These are phyloP conservation scores for Zygosaccharomyces sapae DNA, from an alignment of 1,139 yeast genomes.

Conservation along the genomic window DNA sequence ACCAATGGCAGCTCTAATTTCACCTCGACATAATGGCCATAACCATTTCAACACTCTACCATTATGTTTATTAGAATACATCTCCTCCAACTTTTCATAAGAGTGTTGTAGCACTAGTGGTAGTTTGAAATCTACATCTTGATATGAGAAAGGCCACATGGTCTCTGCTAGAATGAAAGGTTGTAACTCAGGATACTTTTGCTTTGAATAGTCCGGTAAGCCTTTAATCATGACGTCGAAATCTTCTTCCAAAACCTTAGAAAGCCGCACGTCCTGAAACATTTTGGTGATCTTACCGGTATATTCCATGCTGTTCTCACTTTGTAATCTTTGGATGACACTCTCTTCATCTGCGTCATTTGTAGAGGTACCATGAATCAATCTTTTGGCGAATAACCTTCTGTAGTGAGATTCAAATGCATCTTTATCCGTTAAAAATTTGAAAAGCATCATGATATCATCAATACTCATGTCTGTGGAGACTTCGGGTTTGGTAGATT, in stretches of 20 bases:
- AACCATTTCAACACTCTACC: slow-evolving; percentile 94
- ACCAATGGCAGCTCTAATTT: slow-evolving; percentile 78
- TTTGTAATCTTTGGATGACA: slow-evolving; percentile 81
- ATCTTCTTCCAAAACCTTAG: slow-evolving; percentile 67
- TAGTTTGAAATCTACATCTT: slow-evolving; percentile 47
- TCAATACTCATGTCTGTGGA: slow-evolving; percentile 66
- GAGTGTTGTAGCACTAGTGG: slow-evolving; percentile 64
- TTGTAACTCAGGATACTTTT: slow-evolving; percentile 56
- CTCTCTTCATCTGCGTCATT: slow-evolving; percentile 82
- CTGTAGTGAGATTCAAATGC: slow-evolving; percentile 92
- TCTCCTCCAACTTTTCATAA: slow-evolving; percentile 60
- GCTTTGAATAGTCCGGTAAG: slow-evolving; percentile 35
- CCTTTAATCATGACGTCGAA: slow-evolving; percentile 53
- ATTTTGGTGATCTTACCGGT: slow-evolving; percentile 91
- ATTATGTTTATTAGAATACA: slow-evolving; percentile 70
- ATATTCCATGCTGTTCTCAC: slow-evolving; percentile 87
- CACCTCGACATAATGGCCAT: slow-evolving; percentile 94
- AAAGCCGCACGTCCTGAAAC: slow-evolving; percentile 92
- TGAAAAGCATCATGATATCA: slow-evolving; percentile 82
- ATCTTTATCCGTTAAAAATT: slow-evolving; percentile 89
- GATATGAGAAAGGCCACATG: slow-evolving; percentile 74
- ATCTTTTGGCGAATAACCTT: slow-evolving; percentile 80
- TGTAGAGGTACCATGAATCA: slow-evolving; percentile 78
- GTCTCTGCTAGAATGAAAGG: slow-evolving; percentile 81
- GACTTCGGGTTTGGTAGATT: slow-evolving; percentile 63